Evolutionary conservation across 331 rosid species (phyloP), one percentile per base, ranked within the genome.

Genomic region (Malus hybrid): DNA sequence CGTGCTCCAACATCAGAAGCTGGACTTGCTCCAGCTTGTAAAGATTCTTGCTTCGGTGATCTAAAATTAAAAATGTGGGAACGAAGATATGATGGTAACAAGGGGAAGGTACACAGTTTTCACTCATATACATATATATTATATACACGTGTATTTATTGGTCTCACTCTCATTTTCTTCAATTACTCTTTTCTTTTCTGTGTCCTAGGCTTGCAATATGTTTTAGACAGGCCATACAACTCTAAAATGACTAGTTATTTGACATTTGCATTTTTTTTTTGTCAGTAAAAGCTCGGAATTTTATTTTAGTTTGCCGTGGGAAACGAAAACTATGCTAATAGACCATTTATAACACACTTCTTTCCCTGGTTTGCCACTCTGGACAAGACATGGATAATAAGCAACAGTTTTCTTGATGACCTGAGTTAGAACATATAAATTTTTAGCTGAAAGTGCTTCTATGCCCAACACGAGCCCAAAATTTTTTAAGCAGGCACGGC

Each of bases 1-100:
- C 96, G 90, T 52, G 98, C 98, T 76, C 98, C 98, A 74, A 93
- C 98, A 54, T 0, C 70, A 39, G 97, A 93, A 83, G 73, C 88
- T 28, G 98, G 98, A 34, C 74, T 93, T 80, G 76, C 90, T 71
- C 90, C 84, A 46, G 97, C 97, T 79, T 93, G 98, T 72, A 91
- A 86, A 85, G 97, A 93, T 81, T 82, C 97, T 64, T 93, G 96
- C 76, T 87, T 79, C 71, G 93, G 93, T 75, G 72, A 9, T 34
- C 84, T 89, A 52, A 90, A 85, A 80, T 76, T 93, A 66, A 83
- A 84, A 75, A 55, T 91, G n/a, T 93, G 97, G 97, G 98, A 93
- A 83, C 79, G 94, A 69, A 88, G 88, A 83, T 82, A 68, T 56
- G 96, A 90, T 79, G 97, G 96, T 81, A 82, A 86, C 80, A 90